Evolutionary conservation across 768 basidiomycete genomes (phyloP), one percentile per base, ranked within the genome.

Genomic region (Mycena kentingensis): DNA sequence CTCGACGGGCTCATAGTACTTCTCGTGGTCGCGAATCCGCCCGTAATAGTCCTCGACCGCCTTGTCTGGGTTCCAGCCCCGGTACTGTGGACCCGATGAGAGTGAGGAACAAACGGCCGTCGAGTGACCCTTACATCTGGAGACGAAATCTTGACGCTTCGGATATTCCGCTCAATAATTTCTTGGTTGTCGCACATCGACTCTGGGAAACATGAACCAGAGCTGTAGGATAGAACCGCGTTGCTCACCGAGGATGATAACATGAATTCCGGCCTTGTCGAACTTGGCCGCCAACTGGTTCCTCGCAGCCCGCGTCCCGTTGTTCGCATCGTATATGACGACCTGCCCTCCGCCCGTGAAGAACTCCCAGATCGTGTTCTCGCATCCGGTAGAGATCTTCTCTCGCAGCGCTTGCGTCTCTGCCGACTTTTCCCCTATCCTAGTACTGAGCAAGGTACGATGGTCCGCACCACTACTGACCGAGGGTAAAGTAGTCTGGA

Each of bases 271-370:
- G 19, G 71, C 79, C 63, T 82, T 81, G 67, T 90, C 87, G 64
- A 96, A 98, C 71, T 84, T 94, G 71, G 94, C 85, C 1, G 87
- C 85, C 43, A 97, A 68, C 19, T 75, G 74, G 55, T 87, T 83
- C 49, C 97, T 75, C 26, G 78, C 79, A 41, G 77, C 79, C 19
- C 77, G 75, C 6, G 83, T 84, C 1, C 93, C 93, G 61, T 98
- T 98, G 65, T 99, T 99, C 25, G 97, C 97, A 67, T 99, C 97
- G 73, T 98, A 98, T 57, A 99, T 95, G 31, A 96, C 93, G 22
- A 98, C 95, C 68, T 99, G 97, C 0, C 96, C 97, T 5, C 92
- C 88, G 2, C 70, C 72, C 52, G 80, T 77, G 70, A 96, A 98
- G 71, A 89, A 97, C 57, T 93, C 84, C 82, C 84, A 87, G 35